Conservation (phyloP, 1,284 basidiomycete species). For the Meripilus lineatus region DNA sequence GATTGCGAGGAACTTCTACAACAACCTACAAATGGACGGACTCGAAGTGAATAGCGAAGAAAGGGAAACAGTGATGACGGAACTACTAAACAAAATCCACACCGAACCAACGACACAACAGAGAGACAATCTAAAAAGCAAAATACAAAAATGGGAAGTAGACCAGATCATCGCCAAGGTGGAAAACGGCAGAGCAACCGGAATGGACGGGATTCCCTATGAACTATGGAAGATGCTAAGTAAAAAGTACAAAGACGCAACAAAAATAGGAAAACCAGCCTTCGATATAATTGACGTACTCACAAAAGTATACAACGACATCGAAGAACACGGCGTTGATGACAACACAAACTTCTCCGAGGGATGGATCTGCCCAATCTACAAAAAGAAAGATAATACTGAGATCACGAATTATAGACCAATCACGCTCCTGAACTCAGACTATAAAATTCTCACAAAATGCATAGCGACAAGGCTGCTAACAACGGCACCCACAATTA, state of each 20-base stretch:
- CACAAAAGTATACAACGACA: conserved; percentile 14
- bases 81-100: too few species aligned
- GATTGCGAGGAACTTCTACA: background rate
- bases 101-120: too few species aligned
- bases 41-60: too few species aligned
- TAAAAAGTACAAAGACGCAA: background rate
- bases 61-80: too few species aligned
- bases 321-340: conserved; percentile 12
- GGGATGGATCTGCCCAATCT: conserved; percentile 31
- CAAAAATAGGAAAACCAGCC: background rate
- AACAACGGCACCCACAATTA: conserved; percentile 6
- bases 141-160: too few species aligned
- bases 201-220: conserved; percentile 18
- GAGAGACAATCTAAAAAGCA: too few species aligned
- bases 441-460: too few species aligned
- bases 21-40: conserved; percentile 1
- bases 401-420: conserved; percentile 28
- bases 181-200: conserved; percentile 9
- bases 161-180: too few species aligned
- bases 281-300: conserved; percentile 13
- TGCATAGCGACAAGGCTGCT: conserved; percentile 16
- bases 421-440: conserved; percentile 31
- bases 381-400: conserved; percentile 27
- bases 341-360: conserved; percentile 15
- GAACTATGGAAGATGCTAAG: conserved; percentile 19